These are phyloP conservation scores for Hyaloscypha finlandica DNA, from an alignment of 495 filamentous ascomycete species.

Conservation along the genomic window DNA sequence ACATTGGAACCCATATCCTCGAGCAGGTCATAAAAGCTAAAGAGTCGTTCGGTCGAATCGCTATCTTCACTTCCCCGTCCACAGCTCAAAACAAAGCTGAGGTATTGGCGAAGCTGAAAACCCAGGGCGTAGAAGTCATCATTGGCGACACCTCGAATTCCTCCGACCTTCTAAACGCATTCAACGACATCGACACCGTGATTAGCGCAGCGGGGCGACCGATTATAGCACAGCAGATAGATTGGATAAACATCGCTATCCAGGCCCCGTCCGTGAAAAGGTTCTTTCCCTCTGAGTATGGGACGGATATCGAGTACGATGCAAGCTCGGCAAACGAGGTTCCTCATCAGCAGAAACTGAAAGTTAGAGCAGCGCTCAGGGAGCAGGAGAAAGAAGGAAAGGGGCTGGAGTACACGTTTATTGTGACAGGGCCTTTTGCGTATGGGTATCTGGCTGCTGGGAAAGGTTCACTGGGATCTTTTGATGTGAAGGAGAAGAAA, in stretches of 20 bases:
- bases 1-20: conserved; percentile 66
- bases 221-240: conserved; percentile 55
- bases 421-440: conserved; percentile 71
- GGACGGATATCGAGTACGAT: conserved; percentile 71
- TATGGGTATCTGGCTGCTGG: conserved; percentile 40
- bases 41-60: conserved; percentile 53
- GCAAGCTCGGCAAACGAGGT: conserved; percentile 51
- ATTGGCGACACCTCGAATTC: conserved; percentile 58
- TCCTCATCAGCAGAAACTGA: conserved; percentile 71
- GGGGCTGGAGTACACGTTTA: conserved; percentile 54
- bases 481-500: conserved; percentile 54
- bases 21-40: conserved; percentile 56
- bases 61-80: conserved; percentile 62
- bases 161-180: conserved; percentile 44
- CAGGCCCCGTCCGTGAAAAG: conserved; percentile 49
- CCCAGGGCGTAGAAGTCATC: conserved; percentile 56
- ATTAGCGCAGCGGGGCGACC: conserved; percentile 66
- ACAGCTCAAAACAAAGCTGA: conserved; percentile 52
- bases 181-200: conserved; percentile 50
- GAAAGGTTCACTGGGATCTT: conserved; percentile 48
- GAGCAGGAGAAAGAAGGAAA: conserved; percentile 2
- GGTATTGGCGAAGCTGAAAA: conserved; percentile 48
- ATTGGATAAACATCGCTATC: conserved; percentile 61
- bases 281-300: conserved; percentile 74
- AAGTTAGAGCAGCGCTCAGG: conserved; percentile 46